Evolutionary conservation across 2,329 filamentous ascomycete genomes (phyloP).

Genomic region (Pyrenochaeta sp.): DNA sequence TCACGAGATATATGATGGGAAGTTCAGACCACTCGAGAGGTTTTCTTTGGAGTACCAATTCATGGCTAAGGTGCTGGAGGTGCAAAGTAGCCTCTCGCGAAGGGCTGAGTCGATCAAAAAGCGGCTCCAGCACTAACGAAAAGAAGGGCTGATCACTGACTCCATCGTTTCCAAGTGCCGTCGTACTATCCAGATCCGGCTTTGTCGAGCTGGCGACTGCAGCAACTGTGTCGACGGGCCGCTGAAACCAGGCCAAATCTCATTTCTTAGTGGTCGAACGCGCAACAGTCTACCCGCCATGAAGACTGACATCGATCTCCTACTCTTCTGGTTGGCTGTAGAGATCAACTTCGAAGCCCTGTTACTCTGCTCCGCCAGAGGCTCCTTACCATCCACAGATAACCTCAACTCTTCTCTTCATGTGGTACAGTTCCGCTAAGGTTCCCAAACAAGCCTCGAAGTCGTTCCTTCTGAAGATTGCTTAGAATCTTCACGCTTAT

Average conservation of each 20-base stretch:
- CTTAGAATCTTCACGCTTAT: constrained; percentile 54
- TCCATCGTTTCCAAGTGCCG: constrained; percentile 16
- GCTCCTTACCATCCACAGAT: constrained; percentile 41
- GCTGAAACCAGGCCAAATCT: constrained; percentile 56
- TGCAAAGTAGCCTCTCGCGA: constrained; percentile 54
- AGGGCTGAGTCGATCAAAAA: constrained; percentile 55
- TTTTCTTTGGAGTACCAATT: constrained; percentile 60
- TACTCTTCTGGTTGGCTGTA: constrained; percentile 2
- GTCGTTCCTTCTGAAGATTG: constrained; percentile 57
- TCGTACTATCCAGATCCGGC: constrained; percentile 7
- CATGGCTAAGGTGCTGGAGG: constrained; percentile 62
- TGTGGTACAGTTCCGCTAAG: constrained; percentile 64
- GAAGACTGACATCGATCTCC: constrained; percentile 57
- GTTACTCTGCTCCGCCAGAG: neutral
- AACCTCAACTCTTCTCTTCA: constrained; percentile 53
- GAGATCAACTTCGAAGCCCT: neutral
- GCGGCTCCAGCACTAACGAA: constrained; percentile 58
- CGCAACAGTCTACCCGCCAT: constrained; percentile 66
- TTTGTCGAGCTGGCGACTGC: constrained; percentile 20
- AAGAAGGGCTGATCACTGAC: constrained; percentile 51
- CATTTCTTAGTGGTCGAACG: constrained; percentile 59
- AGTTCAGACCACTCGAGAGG: constrained; percentile 52
- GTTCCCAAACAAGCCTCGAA: constrained; percentile 69
- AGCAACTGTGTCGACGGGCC: constrained; percentile 55
- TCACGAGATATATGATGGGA: constrained; percentile 62